Percentiles rank a stretch among this genome's conserved stretches.
These are phyloP conservation scores for Cutaneotrichosporon arboriforme DNA, from an alignment of 1,284 basidiomycete genomes.

Conservation along the genomic window DNA sequence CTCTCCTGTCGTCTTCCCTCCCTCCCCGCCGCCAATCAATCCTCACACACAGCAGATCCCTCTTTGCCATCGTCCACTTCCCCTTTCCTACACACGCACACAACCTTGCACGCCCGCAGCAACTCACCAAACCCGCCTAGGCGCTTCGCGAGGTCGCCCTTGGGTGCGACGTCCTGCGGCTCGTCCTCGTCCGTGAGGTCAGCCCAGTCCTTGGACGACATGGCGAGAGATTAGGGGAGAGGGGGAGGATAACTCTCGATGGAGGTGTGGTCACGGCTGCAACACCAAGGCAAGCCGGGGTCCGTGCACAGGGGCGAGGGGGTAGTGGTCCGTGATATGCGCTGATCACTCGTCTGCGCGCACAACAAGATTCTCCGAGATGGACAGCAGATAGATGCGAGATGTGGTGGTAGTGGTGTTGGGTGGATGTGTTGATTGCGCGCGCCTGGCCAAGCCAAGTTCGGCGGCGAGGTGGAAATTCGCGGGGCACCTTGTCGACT, in stretches of 20 bases:
- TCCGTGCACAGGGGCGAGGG: background rate
- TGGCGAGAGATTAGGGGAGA: background rate
- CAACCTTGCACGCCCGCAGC: background rate
- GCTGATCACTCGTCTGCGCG: no score
- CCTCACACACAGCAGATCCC: background rate
- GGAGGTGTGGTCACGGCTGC: background rate
- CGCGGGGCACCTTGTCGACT: background rate
- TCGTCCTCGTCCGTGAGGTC: slow-evolving; percentile 27
- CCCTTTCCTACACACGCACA: background rate
- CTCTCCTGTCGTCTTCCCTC: no score
- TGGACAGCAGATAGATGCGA: background rate
- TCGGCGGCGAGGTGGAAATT: background rate
- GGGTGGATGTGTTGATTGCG: background rate
- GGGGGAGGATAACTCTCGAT: no score
- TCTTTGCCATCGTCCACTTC: background rate
- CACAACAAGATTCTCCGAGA: background rate
- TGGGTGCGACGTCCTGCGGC: slow-evolving; percentile 4
- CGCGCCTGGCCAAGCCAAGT: no score
- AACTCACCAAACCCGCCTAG: slow-evolving; percentile 19
- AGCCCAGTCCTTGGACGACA: slow-evolving; percentile 24
- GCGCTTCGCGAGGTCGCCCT: slow-evolving; percentile 13
- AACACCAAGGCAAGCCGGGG: no score
- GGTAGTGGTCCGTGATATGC: no score
- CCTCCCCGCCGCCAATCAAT: no score
- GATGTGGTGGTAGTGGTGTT: background rate